These are phyloP conservation scores for Ceratobasidium theobromae DNA, from an alignment of 1,284 basidiomycete genomes.

Conservation along the genomic window DNA sequence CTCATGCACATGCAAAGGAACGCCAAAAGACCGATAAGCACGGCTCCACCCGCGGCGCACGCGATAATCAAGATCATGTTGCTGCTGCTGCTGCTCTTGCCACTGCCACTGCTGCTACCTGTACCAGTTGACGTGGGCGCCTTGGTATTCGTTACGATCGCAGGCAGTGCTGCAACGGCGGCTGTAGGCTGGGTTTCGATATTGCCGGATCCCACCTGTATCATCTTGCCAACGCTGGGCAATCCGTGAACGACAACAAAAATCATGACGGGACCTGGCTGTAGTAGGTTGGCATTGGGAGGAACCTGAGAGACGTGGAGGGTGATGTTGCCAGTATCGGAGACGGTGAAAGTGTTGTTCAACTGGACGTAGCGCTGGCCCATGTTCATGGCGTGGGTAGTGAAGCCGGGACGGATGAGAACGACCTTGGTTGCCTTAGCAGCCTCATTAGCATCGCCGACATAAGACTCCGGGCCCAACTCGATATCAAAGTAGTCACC, in stretches of 20 bases:
- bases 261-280: constrained; percentile 73
- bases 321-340: constrained; percentile 63
- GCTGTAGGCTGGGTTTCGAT: constrained; percentile 58
- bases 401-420: constrained; percentile 81
- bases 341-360: constrained; percentile 67
- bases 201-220: constrained; percentile 77
- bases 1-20: constrained; percentile 9
- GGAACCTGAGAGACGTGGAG: constrained; percentile 78
- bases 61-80: constrained; percentile 10
- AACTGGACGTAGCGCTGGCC: constrained; percentile 71
- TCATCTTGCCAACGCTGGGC: constrained; percentile 67
- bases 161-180: constrained; percentile 46
- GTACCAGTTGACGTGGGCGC: background rate
- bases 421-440: constrained; percentile 68
- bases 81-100: background rate
- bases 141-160: constrained; percentile 21
- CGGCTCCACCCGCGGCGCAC: constrained; percentile 5
- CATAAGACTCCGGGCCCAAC: constrained; percentile 55
- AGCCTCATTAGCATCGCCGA: constrained; percentile 52
- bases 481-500: constrained; percentile 76
- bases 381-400: constrained; percentile 82
- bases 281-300: constrained; percentile 76
- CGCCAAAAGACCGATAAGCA: constrained; percentile 16
- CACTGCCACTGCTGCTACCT: background rate
- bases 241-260: constrained; percentile 82